Evolutionary conservation across 495 filamentous ascomycete genomes (phyloP).

Genomic region (Elasticomyces elasticus): DNA sequence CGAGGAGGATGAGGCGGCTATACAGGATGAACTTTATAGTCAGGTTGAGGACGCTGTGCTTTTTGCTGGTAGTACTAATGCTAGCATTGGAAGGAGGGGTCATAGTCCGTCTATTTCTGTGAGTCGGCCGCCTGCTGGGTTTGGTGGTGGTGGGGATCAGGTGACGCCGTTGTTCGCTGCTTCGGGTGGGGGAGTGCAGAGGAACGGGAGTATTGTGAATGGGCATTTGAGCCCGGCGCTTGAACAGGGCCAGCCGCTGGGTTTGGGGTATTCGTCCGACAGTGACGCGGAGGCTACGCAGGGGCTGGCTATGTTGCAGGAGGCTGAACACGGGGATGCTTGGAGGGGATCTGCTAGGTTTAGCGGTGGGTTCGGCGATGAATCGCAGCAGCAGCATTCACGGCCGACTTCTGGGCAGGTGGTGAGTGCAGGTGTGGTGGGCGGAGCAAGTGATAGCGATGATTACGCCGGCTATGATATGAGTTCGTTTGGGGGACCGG

Average conservation of each 20-base stretch:
- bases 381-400: not conserved
- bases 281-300: conserved; percentile 88
- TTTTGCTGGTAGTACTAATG: conserved; percentile 2
- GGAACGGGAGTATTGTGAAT: conserved; percentile 39
- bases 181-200: not conserved
- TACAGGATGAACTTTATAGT: conserved; percentile 31
- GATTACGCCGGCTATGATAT: conserved; percentile 66
- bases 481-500: conserved; percentile 61
- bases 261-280: conserved; percentile 59
- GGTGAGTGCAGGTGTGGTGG: too few species aligned
- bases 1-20: conserved; percentile 7
- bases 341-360: conserved; percentile 31
- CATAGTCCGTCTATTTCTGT: conserved; percentile 19
- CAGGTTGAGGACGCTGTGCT: conserved; percentile 30
- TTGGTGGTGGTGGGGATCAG: too few species aligned
- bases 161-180: conserved; percentile 15
- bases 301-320: conserved; percentile 70
- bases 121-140: conserved; percentile 11
- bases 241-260: conserved; percentile 37
- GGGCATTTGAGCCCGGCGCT: conserved; percentile 43
- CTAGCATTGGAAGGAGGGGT: too few species aligned
- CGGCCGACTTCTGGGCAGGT: not conserved
- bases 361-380: conserved; percentile 2
- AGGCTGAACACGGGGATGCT: conserved; percentile 82
- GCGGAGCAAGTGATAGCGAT: conserved; percentile 49